Evolutionary conservation across 768 basidiomycete species (phyloP).

Genomic region (Rhodocollybia butyracea): DNA sequence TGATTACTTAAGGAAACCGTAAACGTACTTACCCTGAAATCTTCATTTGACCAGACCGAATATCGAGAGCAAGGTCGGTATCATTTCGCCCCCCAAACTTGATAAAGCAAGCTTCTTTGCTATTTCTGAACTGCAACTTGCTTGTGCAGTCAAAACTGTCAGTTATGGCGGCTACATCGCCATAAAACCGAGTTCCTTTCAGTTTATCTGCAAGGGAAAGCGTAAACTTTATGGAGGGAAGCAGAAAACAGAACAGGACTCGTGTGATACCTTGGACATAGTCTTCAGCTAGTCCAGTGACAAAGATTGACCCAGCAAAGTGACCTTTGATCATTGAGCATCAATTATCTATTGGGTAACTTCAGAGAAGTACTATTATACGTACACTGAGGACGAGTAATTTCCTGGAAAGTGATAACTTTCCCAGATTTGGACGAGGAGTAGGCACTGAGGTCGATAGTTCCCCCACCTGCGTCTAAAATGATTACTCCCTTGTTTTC

Average conservation of each 20-base stretch:
- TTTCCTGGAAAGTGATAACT: slow-evolving; percentile 33
- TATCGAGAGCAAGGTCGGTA: slow-evolving; percentile 33
- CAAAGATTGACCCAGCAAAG: slow-evolving; percentile 37
- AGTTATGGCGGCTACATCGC: slow-evolving; percentile 33
- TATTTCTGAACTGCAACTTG: slow-evolving; percentile 41
- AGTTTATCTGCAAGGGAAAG: slow-evolving; percentile 11
- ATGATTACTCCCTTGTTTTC: slow-evolving; percentile 31
- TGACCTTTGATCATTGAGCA: background rate
- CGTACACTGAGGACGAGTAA: slow-evolving; percentile 32
- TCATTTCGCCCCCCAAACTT: slow-evolving; percentile 39
- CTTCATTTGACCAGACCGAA: slow-evolving; percentile 36
- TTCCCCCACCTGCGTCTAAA: slow-evolving; percentile 50
- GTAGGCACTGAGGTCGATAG: slow-evolving; percentile 40
- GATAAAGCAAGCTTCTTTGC: slow-evolving; percentile 33
- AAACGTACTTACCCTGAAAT: slow-evolving; percentile 26
- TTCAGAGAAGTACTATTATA: background rate
- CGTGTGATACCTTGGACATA: slow-evolving; percentile 30
- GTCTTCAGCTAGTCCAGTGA: slow-evolving; percentile 29
- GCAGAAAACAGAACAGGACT: background rate
- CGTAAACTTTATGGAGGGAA: background rate
- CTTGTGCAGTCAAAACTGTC: slow-evolving; percentile 35
- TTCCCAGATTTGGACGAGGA: slow-evolving; percentile 22
- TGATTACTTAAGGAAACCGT: background rate
- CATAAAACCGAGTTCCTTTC: slow-evolving; percentile 7
- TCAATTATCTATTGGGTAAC: background rate